Percentiles rank a stretch among this genome's conserved stretches.
Conservation (phyloP, 2,329 filamentous ascomycete species). For the Paradendryphiella salina region DNA sequence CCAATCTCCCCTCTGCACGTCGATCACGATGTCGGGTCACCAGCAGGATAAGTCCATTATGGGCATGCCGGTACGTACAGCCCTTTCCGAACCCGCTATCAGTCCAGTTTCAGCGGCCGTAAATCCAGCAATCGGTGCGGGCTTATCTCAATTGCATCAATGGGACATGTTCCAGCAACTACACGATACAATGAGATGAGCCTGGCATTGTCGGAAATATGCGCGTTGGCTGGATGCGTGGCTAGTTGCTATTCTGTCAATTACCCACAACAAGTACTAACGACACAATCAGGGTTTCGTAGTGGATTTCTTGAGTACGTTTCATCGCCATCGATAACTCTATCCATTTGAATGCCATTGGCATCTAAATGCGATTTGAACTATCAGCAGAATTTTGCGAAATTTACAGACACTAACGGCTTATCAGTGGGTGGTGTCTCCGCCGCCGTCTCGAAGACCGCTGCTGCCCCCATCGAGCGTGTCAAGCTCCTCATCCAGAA, state of each 20-base stretch:
- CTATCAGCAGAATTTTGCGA: constrained; percentile 11
- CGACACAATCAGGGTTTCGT: constrained; percentile 72
- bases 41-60: constrained; percentile 36
- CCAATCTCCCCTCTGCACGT: constrained; percentile 26
- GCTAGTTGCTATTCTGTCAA: constrained; percentile 23
- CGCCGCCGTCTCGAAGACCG: constrained; percentile 99
- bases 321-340: constrained; percentile 14
- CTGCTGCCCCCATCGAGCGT: constrained; percentile 99
- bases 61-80: constrained; percentile 52
- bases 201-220: constrained; percentile 24
- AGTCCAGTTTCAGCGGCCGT: constrained; percentile 22
- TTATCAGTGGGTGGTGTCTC: constrained; percentile 94
- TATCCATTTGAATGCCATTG: constrained; percentile 36
- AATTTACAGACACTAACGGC: constrained; percentile 48
- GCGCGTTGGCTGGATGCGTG: constrained; percentile 18
- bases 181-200: constrained; percentile 27
- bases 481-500: constrained; percentile 99
- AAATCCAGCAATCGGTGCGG: constrained; percentile 20
- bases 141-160: constrained; percentile 40
- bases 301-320: constrained; percentile 99
- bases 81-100: constrained; percentile 16
- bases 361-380: constrained; percentile 16
- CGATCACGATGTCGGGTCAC: constrained; percentile 16
- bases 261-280: constrained; percentile 33
- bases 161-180: constrained; percentile 18